These are phyloP conservation scores for Colletotrichum sp. DNA, from an alignment of 2,329 filamentous ascomycete species.

Conservation along the genomic window DNA sequence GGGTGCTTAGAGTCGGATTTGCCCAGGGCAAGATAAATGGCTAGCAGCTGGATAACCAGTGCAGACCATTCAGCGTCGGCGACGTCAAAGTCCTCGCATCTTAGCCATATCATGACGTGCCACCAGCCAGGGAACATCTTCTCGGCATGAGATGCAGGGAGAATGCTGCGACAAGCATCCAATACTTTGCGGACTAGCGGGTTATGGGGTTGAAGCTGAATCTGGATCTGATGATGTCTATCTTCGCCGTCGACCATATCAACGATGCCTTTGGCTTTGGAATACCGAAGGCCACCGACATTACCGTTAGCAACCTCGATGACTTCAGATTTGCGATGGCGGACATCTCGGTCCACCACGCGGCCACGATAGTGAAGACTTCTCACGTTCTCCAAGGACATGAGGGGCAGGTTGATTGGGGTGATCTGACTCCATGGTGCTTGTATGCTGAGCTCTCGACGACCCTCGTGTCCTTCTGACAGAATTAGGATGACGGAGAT, in stretches of 20 bases:
- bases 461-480: slow-evolving; percentile 67
- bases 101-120: slow-evolving; percentile 75
- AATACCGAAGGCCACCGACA: slow-evolving; percentile 61
- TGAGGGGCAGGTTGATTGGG: slow-evolving; percentile 67
- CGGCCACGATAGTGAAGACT: slow-evolving; percentile 62
- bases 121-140: slow-evolving; percentile 75
- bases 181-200: slow-evolving; percentile 67
- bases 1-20: slow-evolving; percentile 34
- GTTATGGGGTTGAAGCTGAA: slow-evolving; percentile 70
- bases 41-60: slow-evolving; percentile 66
- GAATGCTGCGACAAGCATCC: slow-evolving; percentile 66
- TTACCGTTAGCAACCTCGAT: slow-evolving; percentile 52
- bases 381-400: slow-evolving; percentile 65
- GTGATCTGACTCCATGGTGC: slow-evolving; percentile 77
- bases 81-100: slow-evolving; percentile 48
- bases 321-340: slow-evolving; percentile 49
- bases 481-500: slow-evolving; percentile 74
- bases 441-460: slow-evolving; percentile 72
- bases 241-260: slow-evolving; percentile 70
- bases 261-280: slow-evolving; percentile 64
- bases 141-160: slow-evolving; percentile 63
- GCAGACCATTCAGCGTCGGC: slow-evolving; percentile 73
- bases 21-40: slow-evolving; percentile 67
- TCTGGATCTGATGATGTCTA: slow-evolving; percentile 68
- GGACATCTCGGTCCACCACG: slow-evolving; percentile 56